Percentiles rank a stretch among this genome's conserved stretches.
Evolutionary conservation across 805 yeast species (phyloP).

Genomic region (Yueomyces sinensis): DNA sequence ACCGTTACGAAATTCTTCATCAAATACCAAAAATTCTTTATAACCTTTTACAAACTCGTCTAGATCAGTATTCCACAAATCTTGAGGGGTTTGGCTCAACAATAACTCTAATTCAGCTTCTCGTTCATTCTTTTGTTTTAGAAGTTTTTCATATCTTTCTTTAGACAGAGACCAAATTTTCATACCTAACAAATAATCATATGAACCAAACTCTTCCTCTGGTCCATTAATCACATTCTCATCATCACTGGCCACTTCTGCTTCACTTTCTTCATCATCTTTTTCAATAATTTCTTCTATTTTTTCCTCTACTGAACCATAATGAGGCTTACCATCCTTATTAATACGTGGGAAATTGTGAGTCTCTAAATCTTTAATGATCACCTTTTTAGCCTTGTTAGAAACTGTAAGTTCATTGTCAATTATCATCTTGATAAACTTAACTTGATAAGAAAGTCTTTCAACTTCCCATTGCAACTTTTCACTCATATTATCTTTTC

Average conservation of each 20-base stretch:
- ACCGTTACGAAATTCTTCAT: conserved; percentile 43
- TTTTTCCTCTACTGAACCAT: conserved; percentile 26
- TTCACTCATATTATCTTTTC: conserved; percentile 69
- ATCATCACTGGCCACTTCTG: conserved; percentile 28
- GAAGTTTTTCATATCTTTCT: conserved; percentile 73
- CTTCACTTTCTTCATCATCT: conserved; percentile 29
- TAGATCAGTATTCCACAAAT: conserved; percentile 76
- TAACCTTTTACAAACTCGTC: conserved; percentile 59
- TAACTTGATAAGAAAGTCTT: conserved; percentile 68
- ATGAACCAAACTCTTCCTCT: conserved; percentile 46
- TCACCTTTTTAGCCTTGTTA: conserved; percentile 54
- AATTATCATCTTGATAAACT: conserved; percentile 83
- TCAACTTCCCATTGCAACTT: conserved; percentile 63
- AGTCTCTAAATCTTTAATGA: conserved; percentile 49
- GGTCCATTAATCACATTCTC: conserved; percentile 27
- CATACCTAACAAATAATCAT: conserved; percentile 86
- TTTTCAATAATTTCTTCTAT: conserved; percentile 21
- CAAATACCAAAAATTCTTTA: conserved; percentile 53
- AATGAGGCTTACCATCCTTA: conserved; percentile 52
- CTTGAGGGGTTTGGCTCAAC: conserved; percentile 63
- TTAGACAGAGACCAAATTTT: conserved; percentile 84
- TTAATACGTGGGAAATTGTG: conserved; percentile 67
- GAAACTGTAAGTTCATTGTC: conserved; percentile 57
- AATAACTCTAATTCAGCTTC: conserved; percentile 58
- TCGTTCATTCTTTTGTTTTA: conserved; percentile 58